Evolutionary conservation across 2,329 filamentous ascomycete genomes (phyloP).

Genomic region (Leptographium radiaticola): DNA sequence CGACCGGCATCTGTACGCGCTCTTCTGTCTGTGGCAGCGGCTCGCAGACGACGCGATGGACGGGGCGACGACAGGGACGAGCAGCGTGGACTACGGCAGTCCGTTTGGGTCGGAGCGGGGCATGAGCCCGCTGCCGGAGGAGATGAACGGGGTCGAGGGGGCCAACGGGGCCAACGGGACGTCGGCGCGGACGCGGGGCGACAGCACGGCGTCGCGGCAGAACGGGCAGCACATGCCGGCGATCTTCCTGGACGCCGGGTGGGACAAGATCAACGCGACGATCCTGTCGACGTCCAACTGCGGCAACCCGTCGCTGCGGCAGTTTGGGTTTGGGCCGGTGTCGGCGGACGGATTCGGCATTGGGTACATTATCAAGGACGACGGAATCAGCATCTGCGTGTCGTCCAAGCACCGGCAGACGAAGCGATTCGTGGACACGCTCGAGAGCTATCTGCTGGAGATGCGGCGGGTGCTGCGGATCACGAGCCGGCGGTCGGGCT

Average conservation of each 20-base stretch:
- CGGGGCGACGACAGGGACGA: constrained; percentile 29
- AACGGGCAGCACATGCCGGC: constrained; percentile 41
- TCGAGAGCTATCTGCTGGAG: constrained; percentile 85
- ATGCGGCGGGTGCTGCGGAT: constrained; percentile 73
- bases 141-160: background rate
- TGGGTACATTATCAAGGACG: constrained; percentile 97
- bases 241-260: constrained; percentile 78
- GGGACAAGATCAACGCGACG: constrained; percentile 91
- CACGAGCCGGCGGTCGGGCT: constrained; percentile 35
- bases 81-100: constrained; percentile 5
- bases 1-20: constrained; percentile 83
- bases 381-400: constrained; percentile 79
- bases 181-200: constrained; percentile 6
- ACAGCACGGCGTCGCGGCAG: constrained; percentile 13
- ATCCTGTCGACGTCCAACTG: constrained; percentile 97
- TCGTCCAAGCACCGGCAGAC: constrained; percentile 92
- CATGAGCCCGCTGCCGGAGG: constrained; percentile 36
- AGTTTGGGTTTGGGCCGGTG: constrained; percentile 94
- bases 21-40: constrained; percentile 92
- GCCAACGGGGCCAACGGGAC: background rate
- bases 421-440: constrained; percentile 71
- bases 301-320: constrained; percentile 84
- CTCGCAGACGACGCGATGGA: constrained; percentile 60
- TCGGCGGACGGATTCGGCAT: constrained; percentile 93
- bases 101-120: constrained; percentile 34